Evolutionary conservation across 1,139 yeast genomes (phyloP).

Genomic region (Yamadazyma taylorii): DNA sequence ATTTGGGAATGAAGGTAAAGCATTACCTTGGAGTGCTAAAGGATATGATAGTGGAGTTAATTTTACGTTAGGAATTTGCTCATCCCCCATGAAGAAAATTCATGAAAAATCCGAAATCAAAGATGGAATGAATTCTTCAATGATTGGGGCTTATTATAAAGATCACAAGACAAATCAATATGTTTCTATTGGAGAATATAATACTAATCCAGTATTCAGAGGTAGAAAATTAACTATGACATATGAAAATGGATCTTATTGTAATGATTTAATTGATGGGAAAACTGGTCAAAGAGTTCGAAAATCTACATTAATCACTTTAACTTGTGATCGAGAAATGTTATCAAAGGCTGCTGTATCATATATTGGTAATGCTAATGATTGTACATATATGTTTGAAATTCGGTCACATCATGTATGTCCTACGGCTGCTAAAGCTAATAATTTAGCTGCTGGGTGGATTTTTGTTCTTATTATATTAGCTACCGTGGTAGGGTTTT

Average conservation of each 20-base stretch:
- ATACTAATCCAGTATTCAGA: slow-evolving; percentile 61
- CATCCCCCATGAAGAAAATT: slow-evolving; percentile 53
- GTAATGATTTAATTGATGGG: slow-evolving; percentile 39
- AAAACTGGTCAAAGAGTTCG: slow-evolving; percentile 44
- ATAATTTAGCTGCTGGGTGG: slow-evolving; percentile 59
- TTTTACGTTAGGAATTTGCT: slow-evolving; percentile 79
- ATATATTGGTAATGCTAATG: slow-evolving; percentile 68
- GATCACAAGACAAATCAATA: slow-evolving; percentile 51
- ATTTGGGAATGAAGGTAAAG: slow-evolving; percentile 39
- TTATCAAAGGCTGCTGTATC: slow-evolving; percentile 64
- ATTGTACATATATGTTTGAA: slow-evolving; percentile 84
- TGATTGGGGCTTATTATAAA: slow-evolving; percentile 68
- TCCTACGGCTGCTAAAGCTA: slow-evolving; percentile 67
- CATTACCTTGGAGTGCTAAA: slow-evolving; percentile 62
- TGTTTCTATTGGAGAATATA: slow-evolving; percentile 65
- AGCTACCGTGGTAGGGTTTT: slow-evolving; percentile 55
- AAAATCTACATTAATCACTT: slow-evolving; percentile 67
- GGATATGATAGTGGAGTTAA: slow-evolving; percentile 74
- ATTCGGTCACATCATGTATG: slow-evolving; percentile 87
- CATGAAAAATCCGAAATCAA: slow-evolving; percentile 33
- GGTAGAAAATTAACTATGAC: slow-evolving; percentile 73
- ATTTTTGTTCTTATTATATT: slow-evolving; percentile 53
- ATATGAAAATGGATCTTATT: slow-evolving; percentile 71
- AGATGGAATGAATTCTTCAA: slow-evolving; percentile 46
- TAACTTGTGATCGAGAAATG: slow-evolving; percentile 80